Evolutionary conservation across 2,329 filamentous ascomycete genomes (phyloP).

Genomic region (Colletotrichum acutatum): DNA sequence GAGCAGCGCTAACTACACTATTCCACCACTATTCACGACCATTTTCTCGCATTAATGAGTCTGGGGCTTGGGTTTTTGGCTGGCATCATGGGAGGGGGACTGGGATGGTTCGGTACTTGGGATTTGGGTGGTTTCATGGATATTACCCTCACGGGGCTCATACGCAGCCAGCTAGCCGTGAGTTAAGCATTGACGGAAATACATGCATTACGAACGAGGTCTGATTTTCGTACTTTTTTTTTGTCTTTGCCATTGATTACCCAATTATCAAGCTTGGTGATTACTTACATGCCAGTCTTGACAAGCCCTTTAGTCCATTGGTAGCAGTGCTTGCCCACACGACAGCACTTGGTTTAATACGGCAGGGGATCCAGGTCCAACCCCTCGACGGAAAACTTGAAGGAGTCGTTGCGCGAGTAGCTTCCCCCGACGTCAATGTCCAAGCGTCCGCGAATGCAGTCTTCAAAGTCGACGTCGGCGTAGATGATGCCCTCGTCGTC

Average conservation of each 20-base stretch:
- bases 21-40: slow-evolving; percentile 2
- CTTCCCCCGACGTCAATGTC: slow-evolving; percentile 88
- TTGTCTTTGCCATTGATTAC: background rate
- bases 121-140: slow-evolving; percentile 17
- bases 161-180: slow-evolving; percentile 4
- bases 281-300: background rate
- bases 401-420: slow-evolving; percentile 78
- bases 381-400: slow-evolving; percentile 69
- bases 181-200: slow-evolving; percentile 14
- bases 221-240: background rate
- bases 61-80: background rate
- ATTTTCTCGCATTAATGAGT: slow-evolving; percentile 22
- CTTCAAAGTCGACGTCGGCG: slow-evolving; percentile 85
- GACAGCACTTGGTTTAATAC: slow-evolving; percentile 48
- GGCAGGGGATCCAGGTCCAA: slow-evolving; percentile 68
- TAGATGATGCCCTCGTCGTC: slow-evolving; percentile 74
- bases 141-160: slow-evolving; percentile 17
- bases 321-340: no score
- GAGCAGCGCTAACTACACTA: slow-evolving; percentile 25
- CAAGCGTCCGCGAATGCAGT: slow-evolving; percentile 83
- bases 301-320: no score
- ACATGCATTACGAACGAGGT: slow-evolving; percentile 27
- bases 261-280: background rate
- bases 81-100: slow-evolving; percentile 15
- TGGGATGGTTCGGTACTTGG: background rate